These are phyloP conservation scores for Huntiella abstrusa DNA, from an alignment of 2,329 filamentous ascomycete genomes.

Conservation along the genomic window DNA sequence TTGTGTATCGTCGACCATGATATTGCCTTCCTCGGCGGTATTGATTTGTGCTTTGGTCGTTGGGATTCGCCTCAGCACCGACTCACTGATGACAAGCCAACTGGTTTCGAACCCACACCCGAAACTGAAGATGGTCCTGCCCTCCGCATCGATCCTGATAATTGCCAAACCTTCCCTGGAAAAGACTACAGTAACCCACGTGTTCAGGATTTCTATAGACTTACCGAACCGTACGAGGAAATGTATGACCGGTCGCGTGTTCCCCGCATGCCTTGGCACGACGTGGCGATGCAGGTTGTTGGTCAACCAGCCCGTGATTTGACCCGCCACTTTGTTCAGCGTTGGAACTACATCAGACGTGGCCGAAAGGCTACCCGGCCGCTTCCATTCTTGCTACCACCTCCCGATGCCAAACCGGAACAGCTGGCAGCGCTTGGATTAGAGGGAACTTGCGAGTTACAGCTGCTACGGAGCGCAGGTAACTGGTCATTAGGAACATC, in stretches of 20 bases:
- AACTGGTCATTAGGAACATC: slow-evolving; percentile 86
- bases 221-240: slow-evolving; percentile 91
- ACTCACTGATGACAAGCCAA: slow-evolving; percentile 81
- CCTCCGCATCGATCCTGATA: slow-evolving; percentile 65
- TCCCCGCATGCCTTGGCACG: slow-evolving; percentile 96
- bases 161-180: slow-evolving; percentile 89
- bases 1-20: slow-evolving; percentile 94
- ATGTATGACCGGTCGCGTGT: slow-evolving; percentile 89
- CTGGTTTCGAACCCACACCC: slow-evolving; percentile 62
- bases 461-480: slow-evolving; percentile 78
- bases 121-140: slow-evolving; percentile 23
- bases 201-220: slow-evolving; percentile 82
- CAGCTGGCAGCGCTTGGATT: slow-evolving; percentile 79
- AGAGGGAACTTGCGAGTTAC: slow-evolving; percentile 86
- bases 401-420: slow-evolving; percentile 72
- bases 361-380: slow-evolving; percentile 85
- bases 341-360: slow-evolving; percentile 92
- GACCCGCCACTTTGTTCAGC: slow-evolving; percentile 88
- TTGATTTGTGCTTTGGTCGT: slow-evolving; percentile 89
- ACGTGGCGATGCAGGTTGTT: slow-evolving; percentile 93
- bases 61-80: slow-evolving; percentile 95
- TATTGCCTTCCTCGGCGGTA: slow-evolving; percentile 83
- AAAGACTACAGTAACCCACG: slow-evolving; percentile 97
- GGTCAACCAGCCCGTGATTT: slow-evolving; percentile 88
- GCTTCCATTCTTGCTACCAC: slow-evolving; percentile 80